A percentile compares a stretch with the other conserved stretches of the same genome.
These are phyloP conservation scores for Fusarium compactum DNA, from an alignment of 2,329 filamentous ascomycete genomes.

Conservation along the genomic window DNA sequence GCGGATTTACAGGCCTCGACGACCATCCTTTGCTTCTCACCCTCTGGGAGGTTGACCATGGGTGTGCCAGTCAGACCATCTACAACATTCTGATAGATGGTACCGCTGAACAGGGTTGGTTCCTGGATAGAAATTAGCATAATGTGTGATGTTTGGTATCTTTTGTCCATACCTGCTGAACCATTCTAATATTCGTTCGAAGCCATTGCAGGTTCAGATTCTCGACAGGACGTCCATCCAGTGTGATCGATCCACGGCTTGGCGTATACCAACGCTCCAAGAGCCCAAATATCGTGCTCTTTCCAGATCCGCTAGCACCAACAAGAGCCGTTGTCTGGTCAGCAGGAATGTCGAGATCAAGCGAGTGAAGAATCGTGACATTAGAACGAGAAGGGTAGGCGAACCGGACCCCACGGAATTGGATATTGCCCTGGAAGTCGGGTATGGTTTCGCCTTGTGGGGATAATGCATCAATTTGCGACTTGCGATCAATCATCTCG, in stretches of 20 bases:
- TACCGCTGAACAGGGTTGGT: conserved; percentile 65
- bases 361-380: conserved; percentile 57
- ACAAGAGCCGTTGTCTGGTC: conserved; percentile 67
- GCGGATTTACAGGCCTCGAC: conserved; percentile 62
- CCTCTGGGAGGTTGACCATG: conserved; percentile 53
- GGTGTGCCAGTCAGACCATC: conserved; percentile 59
- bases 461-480: conserved; percentile 58
- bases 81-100: conserved; percentile 65
- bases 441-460: conserved; percentile 49
- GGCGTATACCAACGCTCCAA: conserved; percentile 71
- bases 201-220: conserved; percentile 65
- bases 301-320: conserved; percentile 69
- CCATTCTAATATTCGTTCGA: conserved; percentile 64
- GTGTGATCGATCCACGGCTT: conserved; percentile 56
- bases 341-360: conserved; percentile 59
- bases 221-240: conserved; percentile 59
- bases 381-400: conserved; percentile 68
- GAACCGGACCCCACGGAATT: conserved; percentile 63
- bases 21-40: conserved; percentile 60
- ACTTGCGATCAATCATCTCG: conserved; percentile 60
- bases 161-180: conserved; percentile 54
- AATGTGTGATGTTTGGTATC: accelerated
- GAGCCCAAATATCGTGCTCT: conserved; percentile 68
- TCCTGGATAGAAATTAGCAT: conserved; percentile 53
- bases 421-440: conserved; percentile 58